Evolutionary conservation across 2,329 filamentous ascomycete species (phyloP), one percentile per base, ranked within the genome.

Genomic region (Rhynchosporium graminicola): DNA sequence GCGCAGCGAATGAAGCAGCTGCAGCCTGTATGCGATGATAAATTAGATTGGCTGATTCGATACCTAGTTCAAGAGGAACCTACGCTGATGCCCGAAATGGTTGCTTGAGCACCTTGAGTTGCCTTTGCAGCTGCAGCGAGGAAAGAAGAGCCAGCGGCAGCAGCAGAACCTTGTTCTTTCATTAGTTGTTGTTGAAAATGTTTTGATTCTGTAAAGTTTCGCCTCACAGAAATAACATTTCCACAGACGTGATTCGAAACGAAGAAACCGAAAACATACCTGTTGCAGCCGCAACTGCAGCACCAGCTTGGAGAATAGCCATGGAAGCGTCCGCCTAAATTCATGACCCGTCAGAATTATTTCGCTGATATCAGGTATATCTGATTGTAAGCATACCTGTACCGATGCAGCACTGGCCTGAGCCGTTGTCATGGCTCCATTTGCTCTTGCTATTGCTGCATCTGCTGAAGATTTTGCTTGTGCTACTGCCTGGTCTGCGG

Each of bases 201-300:
- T 20, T 46, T 43, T 28, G 12, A 52, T 5, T 36, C 3, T 3
- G 3, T 3, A n/a, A 45, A 42, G 20, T 28, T 42, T 42, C 33
- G 9, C 1, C 3, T 13, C 20, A 26, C 46, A 10, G 7, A 31
- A 48, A 29, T 4, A 6, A 12, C 7, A 9, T 10, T 12, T 48
- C 56, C 15, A 58, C 8, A 8, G 3, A 31, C 33, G 38, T 3
- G 10, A n/a, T 48, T n/a, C 6, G 10, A 31, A 43, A 26, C n/a
- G 4, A 5, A 13, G 20, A 59, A 42, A 57, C 10, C 4, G 3
- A 33, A 47, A n/a, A 61, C 65, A 8, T 65, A 71, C 71, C 70
- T 59, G 69, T 73, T 29, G 70, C 70, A 1, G 71, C 69, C 46
- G 71, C 69, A 26, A 72, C 67, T 2, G 68, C 68, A 40, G 70